Percentiles rank a stretch among this genome's conserved stretches.
Evolutionary conservation across 805 yeast species (phyloP).

Genomic region (Lipomyces starkeyi): DNA sequence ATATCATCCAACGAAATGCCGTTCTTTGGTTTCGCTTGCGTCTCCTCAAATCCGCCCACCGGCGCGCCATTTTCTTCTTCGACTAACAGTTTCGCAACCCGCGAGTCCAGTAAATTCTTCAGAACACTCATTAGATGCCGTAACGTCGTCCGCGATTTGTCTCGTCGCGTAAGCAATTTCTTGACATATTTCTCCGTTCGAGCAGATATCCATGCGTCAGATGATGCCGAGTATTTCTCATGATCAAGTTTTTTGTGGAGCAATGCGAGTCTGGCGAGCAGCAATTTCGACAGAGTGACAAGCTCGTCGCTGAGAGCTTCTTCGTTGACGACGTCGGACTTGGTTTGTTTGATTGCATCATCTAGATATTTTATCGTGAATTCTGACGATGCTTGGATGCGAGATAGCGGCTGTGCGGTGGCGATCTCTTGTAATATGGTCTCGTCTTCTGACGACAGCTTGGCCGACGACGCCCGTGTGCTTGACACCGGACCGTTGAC

Average conservation of each 20-base stretch:
- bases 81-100: conserved; percentile 18
- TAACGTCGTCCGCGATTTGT: conserved; percentile 6
- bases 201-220: background rate
- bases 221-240: background rate
- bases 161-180: conserved; percentile 3
- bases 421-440: background rate
- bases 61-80: conserved; percentile 33
- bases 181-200: conserved; percentile 7
- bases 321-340: conserved; percentile 8
- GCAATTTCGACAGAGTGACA: conserved; percentile 5
- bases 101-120: conserved; percentile 18
- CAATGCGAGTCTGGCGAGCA: conserved; percentile 6
- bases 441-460: background rate
- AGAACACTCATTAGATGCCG: conserved; percentile 16
- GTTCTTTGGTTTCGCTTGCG: background rate
- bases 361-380: conserved; percentile 9
- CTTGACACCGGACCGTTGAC: background rate
- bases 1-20: conserved; percentile 14
- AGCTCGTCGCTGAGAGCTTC: conserved; percentile 4
- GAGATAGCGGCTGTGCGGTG: conserved; percentile 7
- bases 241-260: background rate
- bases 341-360: background rate
- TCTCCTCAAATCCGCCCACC: conserved; percentile 28
- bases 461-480: background rate
- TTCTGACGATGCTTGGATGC: background rate